Conservation (phyloP, 228 moss, liverwort and hornwort genomes). For the Sphagnum magellanicum region DNA sequence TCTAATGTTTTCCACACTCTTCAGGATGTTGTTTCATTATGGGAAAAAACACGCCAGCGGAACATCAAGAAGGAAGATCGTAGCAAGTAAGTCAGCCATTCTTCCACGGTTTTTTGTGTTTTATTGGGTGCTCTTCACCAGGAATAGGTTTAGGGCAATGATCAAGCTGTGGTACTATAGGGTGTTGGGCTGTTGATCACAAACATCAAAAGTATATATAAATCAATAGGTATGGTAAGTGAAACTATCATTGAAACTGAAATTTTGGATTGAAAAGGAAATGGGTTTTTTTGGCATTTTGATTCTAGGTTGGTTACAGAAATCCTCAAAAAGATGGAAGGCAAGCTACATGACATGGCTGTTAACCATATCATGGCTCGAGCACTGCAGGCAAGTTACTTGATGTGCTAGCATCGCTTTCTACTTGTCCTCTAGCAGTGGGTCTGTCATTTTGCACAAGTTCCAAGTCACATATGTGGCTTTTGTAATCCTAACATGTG, state of each 20-base stretch:
- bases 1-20: not conserved
- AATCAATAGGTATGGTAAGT: too few species aligned
- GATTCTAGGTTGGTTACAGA: conserved; percentile 66
- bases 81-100: conserved; percentile 39
- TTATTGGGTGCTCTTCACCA: too few species aligned
- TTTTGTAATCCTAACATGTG: not conserved
- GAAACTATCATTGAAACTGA: too few species aligned
- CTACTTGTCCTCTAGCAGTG: not conserved
- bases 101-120: too few species aligned
- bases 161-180: too few species aligned
- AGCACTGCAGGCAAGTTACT: conserved; percentile 65
- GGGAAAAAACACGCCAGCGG: conserved; percentile 84
- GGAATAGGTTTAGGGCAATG: too few species aligned
- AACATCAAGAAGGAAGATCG: conserved; percentile 62
- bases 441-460: not conserved
- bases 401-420: not conserved
- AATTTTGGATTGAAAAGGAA: too few species aligned
- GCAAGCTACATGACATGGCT: conserved; percentile 79
- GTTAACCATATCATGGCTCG: conserved; percentile 75
- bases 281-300: not conserved
- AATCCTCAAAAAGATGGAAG: conserved; percentile 73
- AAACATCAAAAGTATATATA: too few species aligned
- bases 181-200: too few species aligned
- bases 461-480: not conserved
- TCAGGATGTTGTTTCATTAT: conserved; percentile 77